These are phyloP conservation scores for Wickerhamomyces chaumierensis DNA, from an alignment of 805 yeast species.

Conservation along the genomic window DNA sequence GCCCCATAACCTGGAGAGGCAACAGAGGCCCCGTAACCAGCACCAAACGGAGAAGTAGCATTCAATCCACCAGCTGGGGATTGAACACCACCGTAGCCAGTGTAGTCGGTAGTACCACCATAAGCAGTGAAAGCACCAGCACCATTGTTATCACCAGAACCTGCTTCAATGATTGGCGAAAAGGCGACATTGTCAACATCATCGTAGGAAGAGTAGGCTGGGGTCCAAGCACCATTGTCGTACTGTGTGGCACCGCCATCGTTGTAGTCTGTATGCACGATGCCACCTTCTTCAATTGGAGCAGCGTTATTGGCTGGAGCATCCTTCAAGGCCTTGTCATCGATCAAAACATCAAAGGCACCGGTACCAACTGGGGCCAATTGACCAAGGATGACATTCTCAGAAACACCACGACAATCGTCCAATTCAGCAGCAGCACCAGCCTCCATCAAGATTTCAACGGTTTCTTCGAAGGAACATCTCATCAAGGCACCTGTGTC, in stretches of 20 bases:
- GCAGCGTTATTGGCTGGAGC: constrained; percentile 24
- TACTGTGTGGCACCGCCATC: constrained; percentile 88
- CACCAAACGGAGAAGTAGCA: constrained; percentile 39
- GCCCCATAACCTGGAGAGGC: constrained; percentile 32
- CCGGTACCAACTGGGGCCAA: constrained; percentile 99
- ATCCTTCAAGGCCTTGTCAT: constrained; percentile 69
- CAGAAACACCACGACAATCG: constrained; percentile 97
- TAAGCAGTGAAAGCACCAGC: constrained; percentile 41
- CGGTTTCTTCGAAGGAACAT: constrained; percentile 98
- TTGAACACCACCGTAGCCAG: constrained; percentile 47
- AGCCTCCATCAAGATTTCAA: constrained; percentile 93
- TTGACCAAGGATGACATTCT: constrained; percentile 95
- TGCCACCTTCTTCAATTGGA: constrained; percentile 28
- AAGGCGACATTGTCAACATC: constrained; percentile 69
- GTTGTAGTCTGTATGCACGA: constrained; percentile 27
- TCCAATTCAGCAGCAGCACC: constrained; percentile 97
- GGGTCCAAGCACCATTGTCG: constrained; percentile 57
- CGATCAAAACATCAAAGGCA: constrained; percentile 89
- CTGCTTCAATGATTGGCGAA: constrained; percentile 75
- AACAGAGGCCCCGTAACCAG: constrained; percentile 38
- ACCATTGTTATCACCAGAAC: constrained; percentile 57
- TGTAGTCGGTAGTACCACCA: constrained; percentile 40
- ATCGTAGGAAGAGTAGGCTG: constrained; percentile 47
- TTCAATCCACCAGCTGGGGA: constrained; percentile 41
- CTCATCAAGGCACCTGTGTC: constrained; percentile 99